Conservation (phyloP, 2,329 filamentous ascomycete species). For the Arthrinium puccinioides region DNA sequence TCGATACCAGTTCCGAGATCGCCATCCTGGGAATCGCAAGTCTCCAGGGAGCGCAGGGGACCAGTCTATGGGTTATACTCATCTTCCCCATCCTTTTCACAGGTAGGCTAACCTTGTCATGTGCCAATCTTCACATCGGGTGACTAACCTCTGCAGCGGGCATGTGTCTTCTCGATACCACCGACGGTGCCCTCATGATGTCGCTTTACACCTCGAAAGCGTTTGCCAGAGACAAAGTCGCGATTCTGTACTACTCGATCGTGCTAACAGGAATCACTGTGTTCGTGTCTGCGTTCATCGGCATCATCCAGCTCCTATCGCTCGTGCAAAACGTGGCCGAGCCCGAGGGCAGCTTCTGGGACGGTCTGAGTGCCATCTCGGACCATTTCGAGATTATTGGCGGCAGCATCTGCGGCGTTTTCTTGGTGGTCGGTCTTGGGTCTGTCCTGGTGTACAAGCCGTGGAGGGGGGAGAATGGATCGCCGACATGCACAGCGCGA, state of each 20-base stretch:
- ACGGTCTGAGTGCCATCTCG: conserved; percentile 68
- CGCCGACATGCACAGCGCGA: conserved; percentile 12
- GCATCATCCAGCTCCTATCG: conserved; percentile 74
- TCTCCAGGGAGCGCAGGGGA: conserved; percentile 78
- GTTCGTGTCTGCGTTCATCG: conserved; percentile 77
- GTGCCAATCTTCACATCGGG: neutral
- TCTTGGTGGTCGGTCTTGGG: conserved; percentile 67
- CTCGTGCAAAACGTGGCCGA: conserved; percentile 70
- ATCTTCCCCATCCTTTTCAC: conserved; percentile 90
- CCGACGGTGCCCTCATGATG: conserved; percentile 93
- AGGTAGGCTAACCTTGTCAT: conserved; percentile 35
- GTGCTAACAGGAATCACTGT: conserved; percentile 80
- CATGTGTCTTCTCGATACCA: conserved; percentile 92
- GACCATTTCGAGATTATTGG: conserved; percentile 84
- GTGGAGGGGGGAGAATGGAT: conserved; percentile 57
- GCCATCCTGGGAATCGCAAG: conserved; percentile 85
- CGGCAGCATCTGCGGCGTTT: conserved; percentile 77
- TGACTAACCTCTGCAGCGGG: conserved; percentile 46
- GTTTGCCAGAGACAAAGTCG: conserved; percentile 74
- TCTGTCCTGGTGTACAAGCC: conserved; percentile 72
- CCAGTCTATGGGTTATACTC: conserved; percentile 87
- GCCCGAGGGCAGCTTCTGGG: conserved; percentile 77
- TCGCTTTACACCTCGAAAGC: conserved; percentile 77
- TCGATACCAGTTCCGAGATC: conserved; percentile 93
- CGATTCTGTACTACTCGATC: conserved; percentile 89